Evolutionary conservation across 2,329 filamentous ascomycete species (phyloP), one percentile per base, ranked within the genome.

Genomic region (Monosporascus cannonballus): DNA sequence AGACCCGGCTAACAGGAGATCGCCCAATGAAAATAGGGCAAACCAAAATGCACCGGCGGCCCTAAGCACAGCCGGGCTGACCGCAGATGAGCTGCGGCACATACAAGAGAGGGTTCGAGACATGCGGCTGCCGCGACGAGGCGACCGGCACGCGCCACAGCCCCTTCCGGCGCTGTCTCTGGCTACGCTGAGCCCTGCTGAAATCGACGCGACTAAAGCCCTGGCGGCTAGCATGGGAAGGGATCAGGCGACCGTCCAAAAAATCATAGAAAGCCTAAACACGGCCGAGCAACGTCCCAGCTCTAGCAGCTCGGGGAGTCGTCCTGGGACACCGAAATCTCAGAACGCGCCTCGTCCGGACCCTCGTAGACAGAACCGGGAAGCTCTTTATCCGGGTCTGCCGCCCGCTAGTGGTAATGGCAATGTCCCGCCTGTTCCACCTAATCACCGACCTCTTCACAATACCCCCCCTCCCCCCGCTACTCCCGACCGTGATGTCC

Each of bases 171-270:
- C 47, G 18, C 8, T 20, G 15, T 18, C 37, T n/a, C 18, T 53
- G 24, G 30, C 44, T 20, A 25, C 53, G 20, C 22, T 57, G 25
- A 51, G 54, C 5, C 24, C 27, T 4, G 37, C 14, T n/a, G 51
- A 57, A 24, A 51, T 54, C 45, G 34, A 25, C 34, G 50, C 50
- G 8, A 17, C 25, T 18, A 52, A 46, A 20, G n/a, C 11, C 41
- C 14, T 55, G 20, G 45, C 54, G 46, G 14, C 17, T 17, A 44
- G 54, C 30, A 54, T 59, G 55, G 34, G 37, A 11, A 39, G 34
- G 15, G 44, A 53, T 34, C 24, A 4, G 24, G 22, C 1, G 9
- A 39, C 6, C 4, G 47, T 17, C 5, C 6, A 8, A 15, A 49
- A 24, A 8, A 50, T 54, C 15, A 8, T 46, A 14, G 46, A 48